Evolutionary conservation across 768 basidiomycete species (phyloP).

Genomic region (Zangia roseola): DNA sequence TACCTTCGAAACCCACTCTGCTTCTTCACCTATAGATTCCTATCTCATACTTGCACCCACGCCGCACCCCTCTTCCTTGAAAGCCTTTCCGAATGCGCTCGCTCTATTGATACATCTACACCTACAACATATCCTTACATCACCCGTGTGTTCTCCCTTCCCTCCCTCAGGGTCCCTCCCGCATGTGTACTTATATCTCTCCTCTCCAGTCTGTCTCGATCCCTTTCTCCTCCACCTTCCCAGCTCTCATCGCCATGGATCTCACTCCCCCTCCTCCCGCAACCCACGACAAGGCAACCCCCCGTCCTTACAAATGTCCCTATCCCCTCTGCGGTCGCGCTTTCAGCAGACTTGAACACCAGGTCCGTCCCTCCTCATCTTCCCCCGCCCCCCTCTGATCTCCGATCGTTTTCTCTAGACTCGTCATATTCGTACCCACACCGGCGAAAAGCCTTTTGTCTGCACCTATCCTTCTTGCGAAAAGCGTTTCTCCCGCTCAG

Average conservation of each 20-base stretch:
- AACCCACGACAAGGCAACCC: slow-evolving; percentile 39
- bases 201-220: slow-evolving; percentile 17
- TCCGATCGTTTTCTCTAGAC: slow-evolving; percentile 53
- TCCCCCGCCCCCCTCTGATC: slow-evolving; percentile 13
- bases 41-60: slow-evolving; percentile 21
- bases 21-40: slow-evolving; percentile 28
- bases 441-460: slow-evolving; percentile 94
- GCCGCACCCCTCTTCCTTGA: slow-evolving; percentile 19
- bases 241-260: slow-evolving; percentile 25
- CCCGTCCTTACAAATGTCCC: slow-evolving; percentile 95
- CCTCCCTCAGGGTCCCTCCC: slow-evolving; percentile 11
- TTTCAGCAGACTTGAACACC: slow-evolving; percentile 95
- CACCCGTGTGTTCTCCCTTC: slow-evolving; percentile 19
- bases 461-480: slow-evolving; percentile 95
- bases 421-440: slow-evolving; percentile 96
- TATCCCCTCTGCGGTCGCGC: slow-evolving; percentile 89
- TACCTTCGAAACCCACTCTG: slow-evolving; percentile 13
- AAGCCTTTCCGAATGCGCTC: slow-evolving; percentile 13
- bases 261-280: slow-evolving; percentile 3
- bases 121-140: slow-evolving; percentile 20
- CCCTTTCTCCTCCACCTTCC: slow-evolving; percentile 12
- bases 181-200: slow-evolving; percentile 32
- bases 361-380: slow-evolving; percentile 49
- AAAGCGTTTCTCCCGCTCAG: slow-evolving; percentile 97
- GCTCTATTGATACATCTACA: slow-evolving; percentile 22